phyloP scores from a whole-genome alignment of 169 alveolate genomes.

The Plasmodium blacklocki region DNA sequence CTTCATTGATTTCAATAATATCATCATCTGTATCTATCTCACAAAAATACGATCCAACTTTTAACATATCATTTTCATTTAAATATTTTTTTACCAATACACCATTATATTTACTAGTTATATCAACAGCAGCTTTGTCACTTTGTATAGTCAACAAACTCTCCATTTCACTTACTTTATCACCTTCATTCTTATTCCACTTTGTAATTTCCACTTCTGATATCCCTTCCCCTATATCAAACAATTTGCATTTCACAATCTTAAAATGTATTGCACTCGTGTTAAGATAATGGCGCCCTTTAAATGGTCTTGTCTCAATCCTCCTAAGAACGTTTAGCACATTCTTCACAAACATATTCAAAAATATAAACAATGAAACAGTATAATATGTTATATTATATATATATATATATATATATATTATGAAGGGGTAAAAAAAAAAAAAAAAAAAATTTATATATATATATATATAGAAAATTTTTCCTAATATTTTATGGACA shows the following conservation, averaged over 20 bases:
- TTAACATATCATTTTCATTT: conserved; percentile 88
- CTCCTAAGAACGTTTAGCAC: conserved; percentile 8
- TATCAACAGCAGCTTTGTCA: conserved; percentile 95
- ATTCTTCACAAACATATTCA: conserved; percentile 18
- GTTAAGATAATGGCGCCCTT: conserved; percentile 29
- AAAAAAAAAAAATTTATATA: too few species aligned
- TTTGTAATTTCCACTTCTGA: conserved; percentile 94
- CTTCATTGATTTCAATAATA: conserved; percentile 13
- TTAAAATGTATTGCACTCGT: conserved; percentile 73
- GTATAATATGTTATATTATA: not conserved
- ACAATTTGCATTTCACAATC: conserved; percentile 87
- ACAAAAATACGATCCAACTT: conserved; percentile 87
- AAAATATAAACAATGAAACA: not conserved
- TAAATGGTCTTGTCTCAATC: not conserved
- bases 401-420: too few species aligned
- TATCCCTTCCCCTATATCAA: conserved; percentile 91
- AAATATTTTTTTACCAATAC: conserved; percentile 89
- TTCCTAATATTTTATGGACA: too few species aligned
- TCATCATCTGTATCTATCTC: conserved; percentile 87
- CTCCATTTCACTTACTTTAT: conserved; percentile 94
- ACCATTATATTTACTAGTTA: conserved; percentile 94
- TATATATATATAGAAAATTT: too few species aligned
- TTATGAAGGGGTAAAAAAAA: too few species aligned
- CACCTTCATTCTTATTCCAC: conserved; percentile 94
- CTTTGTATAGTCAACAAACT: conserved; percentile 94